Evolutionary conservation across 2,329 filamentous ascomycete genomes (phyloP).

Genomic region (Cladosporium sp.): DNA sequence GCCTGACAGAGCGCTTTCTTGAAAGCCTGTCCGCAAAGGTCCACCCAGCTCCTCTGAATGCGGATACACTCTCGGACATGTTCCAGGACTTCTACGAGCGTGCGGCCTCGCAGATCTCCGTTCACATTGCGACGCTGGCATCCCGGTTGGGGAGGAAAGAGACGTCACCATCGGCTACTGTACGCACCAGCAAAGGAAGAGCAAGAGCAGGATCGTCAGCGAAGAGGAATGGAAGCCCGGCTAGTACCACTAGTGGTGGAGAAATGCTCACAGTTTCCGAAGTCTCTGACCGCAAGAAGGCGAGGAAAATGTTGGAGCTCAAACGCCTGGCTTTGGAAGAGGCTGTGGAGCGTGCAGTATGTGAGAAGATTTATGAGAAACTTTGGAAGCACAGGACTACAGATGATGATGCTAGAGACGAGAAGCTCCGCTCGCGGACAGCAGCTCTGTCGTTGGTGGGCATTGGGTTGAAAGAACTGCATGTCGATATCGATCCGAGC

Average conservation of each 20-base stretch:
- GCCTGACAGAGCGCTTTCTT: conserved; percentile 88
- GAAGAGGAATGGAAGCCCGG: conserved; percentile 41
- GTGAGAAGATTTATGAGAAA: conserved; percentile 64
- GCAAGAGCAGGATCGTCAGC: conserved; percentile 42
- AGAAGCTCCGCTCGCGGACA: conserved; percentile 91
- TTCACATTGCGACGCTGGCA: conserved; percentile 79
- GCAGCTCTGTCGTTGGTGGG: conserved; percentile 88
- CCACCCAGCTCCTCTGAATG: conserved; percentile 77
- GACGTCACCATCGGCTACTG: conserved; percentile 2
- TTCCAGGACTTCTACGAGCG: conserved; percentile 93
- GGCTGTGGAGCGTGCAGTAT: conserved; percentile 75
- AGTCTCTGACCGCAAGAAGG: conserved; percentile 75
- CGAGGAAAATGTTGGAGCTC: conserved; percentile 73
- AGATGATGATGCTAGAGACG: conserved; percentile 91
- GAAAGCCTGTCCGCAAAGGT: conserved; percentile 86
- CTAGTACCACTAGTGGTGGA: conserved; percentile 46
- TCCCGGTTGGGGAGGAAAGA: conserved; percentile 66
- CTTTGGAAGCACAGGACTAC: conserved; percentile 91
- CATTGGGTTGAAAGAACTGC: conserved; percentile 82
- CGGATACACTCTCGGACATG: conserved; percentile 78
- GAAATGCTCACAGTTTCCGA: conserved; percentile 88
- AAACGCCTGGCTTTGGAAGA: conserved; percentile 82
- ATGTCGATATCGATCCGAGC: conserved; percentile 67
- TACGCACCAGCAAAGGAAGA: conserved; percentile 38
- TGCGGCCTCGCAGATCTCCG: conserved; percentile 79